Conservation (phyloP, 2,329 filamentous ascomycete genomes). For the Pseudogymnoascus verrucosus region DNA sequence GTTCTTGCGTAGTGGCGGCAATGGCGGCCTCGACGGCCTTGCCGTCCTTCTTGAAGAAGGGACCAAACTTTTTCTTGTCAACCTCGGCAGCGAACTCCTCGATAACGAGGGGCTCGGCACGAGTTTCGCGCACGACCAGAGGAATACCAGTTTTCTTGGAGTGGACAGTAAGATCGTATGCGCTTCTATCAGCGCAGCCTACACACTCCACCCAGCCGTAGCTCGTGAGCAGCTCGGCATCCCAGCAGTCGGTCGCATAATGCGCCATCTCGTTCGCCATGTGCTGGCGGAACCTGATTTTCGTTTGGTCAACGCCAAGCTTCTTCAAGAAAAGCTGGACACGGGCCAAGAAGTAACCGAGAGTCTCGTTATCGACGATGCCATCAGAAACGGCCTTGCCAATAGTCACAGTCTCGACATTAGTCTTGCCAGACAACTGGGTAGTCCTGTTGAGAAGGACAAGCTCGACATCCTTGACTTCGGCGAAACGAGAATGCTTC, state of each 20-base stretch:
- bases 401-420: constrained; percentile 64
- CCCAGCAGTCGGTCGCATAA: constrained; percentile 96
- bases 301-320: constrained; percentile 78
- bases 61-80: constrained; percentile 93
- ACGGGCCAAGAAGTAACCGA: constrained; percentile 93
- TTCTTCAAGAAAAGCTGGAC: constrained; percentile 86
- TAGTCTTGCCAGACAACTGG: constrained; percentile 79
- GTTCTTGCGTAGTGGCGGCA: constrained; percentile 65
- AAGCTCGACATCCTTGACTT: constrained; percentile 77
- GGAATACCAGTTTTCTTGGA: constrained; percentile 85
- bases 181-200: constrained; percentile 89
- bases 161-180: constrained; percentile 89
- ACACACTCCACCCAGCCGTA: constrained; percentile 99
- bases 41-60: constrained; percentile 89
- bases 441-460: constrained; percentile 76
- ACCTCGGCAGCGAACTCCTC: constrained; percentile 85
- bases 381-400: constrained; percentile 76
- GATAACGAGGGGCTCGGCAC: constrained; percentile 67
- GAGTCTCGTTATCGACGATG: constrained; percentile 91
- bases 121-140: constrained; percentile 74
- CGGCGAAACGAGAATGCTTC: constrained; percentile 81
- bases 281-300: constrained; percentile 94
- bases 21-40: constrained; percentile 78
- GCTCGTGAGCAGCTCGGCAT: constrained; percentile 83
- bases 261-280: constrained; percentile 90